These are phyloP conservation scores for Colletotrichum spinosum DNA, from an alignment of 2,329 filamentous ascomycete genomes.

Conservation along the genomic window DNA sequence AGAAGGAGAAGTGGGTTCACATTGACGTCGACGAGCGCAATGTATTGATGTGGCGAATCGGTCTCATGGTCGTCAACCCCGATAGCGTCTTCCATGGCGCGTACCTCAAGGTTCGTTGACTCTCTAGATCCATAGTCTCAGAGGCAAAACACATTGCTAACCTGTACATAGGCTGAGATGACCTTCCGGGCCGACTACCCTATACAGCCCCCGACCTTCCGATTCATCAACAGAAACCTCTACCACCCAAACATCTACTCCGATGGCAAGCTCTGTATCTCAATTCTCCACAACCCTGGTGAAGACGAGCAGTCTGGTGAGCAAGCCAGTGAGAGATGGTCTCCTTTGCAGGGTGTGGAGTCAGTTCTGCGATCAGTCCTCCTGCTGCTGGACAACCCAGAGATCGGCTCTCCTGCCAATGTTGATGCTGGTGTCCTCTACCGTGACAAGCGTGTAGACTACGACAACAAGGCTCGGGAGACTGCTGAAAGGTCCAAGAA, in stretches of 20 bases:
- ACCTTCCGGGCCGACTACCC: constrained; percentile 90
- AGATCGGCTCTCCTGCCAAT: constrained; percentile 93
- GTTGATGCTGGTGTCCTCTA: constrained; percentile 92
- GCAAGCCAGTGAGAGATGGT: constrained; percentile 90
- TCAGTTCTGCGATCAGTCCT: constrained; percentile 94
- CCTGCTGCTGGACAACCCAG: constrained; percentile 91
- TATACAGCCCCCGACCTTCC: constrained; percentile 88
- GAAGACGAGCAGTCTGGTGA: constrained; percentile 95
- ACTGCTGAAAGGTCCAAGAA: constrained; percentile 79
- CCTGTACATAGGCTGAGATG: constrained; percentile 76
- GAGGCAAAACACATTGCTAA: not conserved
- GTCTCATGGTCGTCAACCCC: constrained; percentile 91
- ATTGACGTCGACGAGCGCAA: constrained; percentile 88
- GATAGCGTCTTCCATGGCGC: constrained; percentile 93
- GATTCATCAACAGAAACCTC: constrained; percentile 79
- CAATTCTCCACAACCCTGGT: constrained; percentile 91
- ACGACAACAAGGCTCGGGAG: constrained; percentile 75
- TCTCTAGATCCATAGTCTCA: too few relatives aligned
- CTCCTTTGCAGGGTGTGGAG: constrained; percentile 92
- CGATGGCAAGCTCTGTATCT: constrained; percentile 93
- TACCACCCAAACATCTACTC: constrained; percentile 95
- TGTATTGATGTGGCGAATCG: constrained; percentile 88
- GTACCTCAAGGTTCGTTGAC: constrained; percentile 77
- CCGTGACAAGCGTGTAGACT: constrained; percentile 76
- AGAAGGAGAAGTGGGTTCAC: constrained; percentile 93